Conservation (phyloP, 73 alveolate genomes). For the Paramecium sexaurelia region DNA sequence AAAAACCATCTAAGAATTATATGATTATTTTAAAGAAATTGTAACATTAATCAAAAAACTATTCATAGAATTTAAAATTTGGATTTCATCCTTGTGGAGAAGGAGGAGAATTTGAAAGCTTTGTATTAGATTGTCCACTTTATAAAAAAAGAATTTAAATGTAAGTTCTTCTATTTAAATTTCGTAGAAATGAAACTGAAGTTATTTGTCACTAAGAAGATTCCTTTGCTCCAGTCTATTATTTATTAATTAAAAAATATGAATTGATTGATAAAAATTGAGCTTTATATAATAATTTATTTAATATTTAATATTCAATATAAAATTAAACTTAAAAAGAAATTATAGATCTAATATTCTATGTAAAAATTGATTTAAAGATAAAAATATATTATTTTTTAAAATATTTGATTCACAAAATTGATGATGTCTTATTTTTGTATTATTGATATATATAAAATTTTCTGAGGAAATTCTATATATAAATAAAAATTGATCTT, state of each 20-base stretch:
- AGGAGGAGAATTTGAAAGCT: constrained; percentile 98
- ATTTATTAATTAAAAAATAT: neutral
- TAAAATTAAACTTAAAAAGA: neutral
- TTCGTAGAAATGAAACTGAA: neutral
- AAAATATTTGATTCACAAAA: too few species aligned
- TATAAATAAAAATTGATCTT: too few species aligned
- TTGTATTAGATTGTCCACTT: constrained; percentile 94
- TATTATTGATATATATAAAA: too few species aligned
- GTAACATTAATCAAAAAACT: neutral
- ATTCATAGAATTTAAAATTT: constrained; percentile 76
- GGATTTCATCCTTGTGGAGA: constrained; percentile 98
- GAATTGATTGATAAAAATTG: neutral
- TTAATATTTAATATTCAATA: too few species aligned
- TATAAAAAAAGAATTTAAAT: constrained; percentile 72
- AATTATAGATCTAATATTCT: too few species aligned
- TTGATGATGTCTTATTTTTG: too few species aligned
- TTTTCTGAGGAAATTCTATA: too few species aligned
- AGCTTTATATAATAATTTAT: neutral
- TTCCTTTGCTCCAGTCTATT: constrained; percentile 15
- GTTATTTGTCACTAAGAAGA: neutral
- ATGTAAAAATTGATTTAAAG: too few species aligned
- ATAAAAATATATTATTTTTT: too few species aligned
- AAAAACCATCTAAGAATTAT: constrained; percentile 67
- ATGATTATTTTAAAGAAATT: constrained; percentile 72
- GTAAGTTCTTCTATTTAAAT: neutral